These are phyloP conservation scores for Ophiocordyceps sinensis DNA, from an alignment of 2,329 filamentous ascomycete genomes.

Conservation along the genomic window DNA sequence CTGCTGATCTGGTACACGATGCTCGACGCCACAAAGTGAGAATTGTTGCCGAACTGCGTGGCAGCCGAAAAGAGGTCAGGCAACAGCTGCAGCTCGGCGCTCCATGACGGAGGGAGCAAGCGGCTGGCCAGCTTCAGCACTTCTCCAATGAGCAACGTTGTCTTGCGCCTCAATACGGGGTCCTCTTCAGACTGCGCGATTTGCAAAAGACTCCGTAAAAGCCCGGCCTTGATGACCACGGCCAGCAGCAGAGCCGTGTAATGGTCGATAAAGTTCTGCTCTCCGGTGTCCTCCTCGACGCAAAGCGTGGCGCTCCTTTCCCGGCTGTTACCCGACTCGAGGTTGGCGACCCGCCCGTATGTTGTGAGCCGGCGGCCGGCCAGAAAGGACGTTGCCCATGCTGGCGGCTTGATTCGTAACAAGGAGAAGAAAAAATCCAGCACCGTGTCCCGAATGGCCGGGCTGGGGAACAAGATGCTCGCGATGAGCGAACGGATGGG, in stretches of 20 bases:
- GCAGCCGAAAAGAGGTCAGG: slow-evolving; percentile 73
- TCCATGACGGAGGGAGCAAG: slow-evolving; percentile 69
- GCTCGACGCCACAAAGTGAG: slow-evolving; percentile 67
- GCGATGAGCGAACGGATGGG: slow-evolving; percentile 65
- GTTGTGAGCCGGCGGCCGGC: slow-evolving; percentile 87
- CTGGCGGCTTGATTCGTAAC: slow-evolving; percentile 79
- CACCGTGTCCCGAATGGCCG: slow-evolving; percentile 54
- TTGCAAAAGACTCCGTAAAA: slow-evolving; percentile 47
- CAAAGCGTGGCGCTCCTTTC: slow-evolving; percentile 35
- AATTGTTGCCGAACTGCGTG: slow-evolving; percentile 53
- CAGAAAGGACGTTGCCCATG: slow-evolving; percentile 87
- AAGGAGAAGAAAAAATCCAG: slow-evolving; percentile 72
- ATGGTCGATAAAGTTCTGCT: slow-evolving; percentile 82
- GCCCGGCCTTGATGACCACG: slow-evolving; percentile 67
- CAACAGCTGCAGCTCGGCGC: slow-evolving; percentile 70
- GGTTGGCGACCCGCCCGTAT: slow-evolving; percentile 82
- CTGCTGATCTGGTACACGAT: slow-evolving; percentile 98
- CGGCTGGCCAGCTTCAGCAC: slow-evolving; percentile 80
- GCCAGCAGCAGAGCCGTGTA: slow-evolving; percentile 83
- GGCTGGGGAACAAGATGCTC: slow-evolving; percentile 44
- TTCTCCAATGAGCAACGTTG: slow-evolving; percentile 80
- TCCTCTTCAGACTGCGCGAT: slow-evolving; percentile 57
- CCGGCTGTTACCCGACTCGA: slow-evolving; percentile 47
- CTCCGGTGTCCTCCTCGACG: slow-evolving; percentile 51
- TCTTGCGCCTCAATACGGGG: slow-evolving; percentile 66